Percentiles rank a stretch among this genome's conserved stretches.
Evolutionary conservation across 495 filamentous ascomycete species (phyloP).

Genomic region (Parathielavia appendiculata): DNA sequence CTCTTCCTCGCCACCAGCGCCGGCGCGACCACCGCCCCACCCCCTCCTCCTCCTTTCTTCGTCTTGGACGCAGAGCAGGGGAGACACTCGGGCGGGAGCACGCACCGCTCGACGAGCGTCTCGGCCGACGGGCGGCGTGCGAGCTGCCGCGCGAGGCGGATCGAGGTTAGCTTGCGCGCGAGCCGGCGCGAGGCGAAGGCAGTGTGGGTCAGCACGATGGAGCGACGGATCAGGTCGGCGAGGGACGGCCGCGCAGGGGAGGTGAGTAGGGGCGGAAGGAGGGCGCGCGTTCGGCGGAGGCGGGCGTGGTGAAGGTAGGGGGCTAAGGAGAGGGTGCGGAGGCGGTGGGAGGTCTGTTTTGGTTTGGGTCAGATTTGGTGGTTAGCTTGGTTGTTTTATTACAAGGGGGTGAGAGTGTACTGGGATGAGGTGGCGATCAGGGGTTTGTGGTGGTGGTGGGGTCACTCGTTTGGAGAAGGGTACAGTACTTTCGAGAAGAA

Average conservation of each 20-base stretch:
- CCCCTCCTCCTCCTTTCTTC: neutral
- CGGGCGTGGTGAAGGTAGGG: conserved; percentile 53
- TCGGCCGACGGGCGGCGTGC: conserved; percentile 41
- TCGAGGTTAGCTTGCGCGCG: conserved; percentile 47
- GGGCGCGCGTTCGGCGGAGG: conserved; percentile 45
- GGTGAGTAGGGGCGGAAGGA: conserved; percentile 45
- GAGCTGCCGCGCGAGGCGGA: conserved; percentile 43
- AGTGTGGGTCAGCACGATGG: conserved; percentile 56
- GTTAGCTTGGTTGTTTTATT: neutral
- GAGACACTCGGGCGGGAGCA: conserved; percentile 44
- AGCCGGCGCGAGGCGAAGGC: conserved; percentile 50
- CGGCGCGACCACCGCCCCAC: conserved; percentile 21
- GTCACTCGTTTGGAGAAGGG: neutral
- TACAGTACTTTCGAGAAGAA: too few relatives aligned
- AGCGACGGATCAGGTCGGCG: conserved; percentile 45
- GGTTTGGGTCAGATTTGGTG: neutral
- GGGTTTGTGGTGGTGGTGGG: neutral
- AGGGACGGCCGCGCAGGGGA: conserved; percentile 51
- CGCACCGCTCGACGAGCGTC: conserved; percentile 40
- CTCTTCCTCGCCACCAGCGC: conserved; percentile 38
- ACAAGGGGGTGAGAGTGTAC: neutral
- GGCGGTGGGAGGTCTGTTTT: conserved; percentile 50
- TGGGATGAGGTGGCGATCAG: neutral
- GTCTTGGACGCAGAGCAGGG: conserved; percentile 14
- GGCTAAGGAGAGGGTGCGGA: conserved; percentile 49